Base-by-base conservation (phyloP, 2,329 filamentous ascomycete species). In the Xylariaceae sp. region DNA sequence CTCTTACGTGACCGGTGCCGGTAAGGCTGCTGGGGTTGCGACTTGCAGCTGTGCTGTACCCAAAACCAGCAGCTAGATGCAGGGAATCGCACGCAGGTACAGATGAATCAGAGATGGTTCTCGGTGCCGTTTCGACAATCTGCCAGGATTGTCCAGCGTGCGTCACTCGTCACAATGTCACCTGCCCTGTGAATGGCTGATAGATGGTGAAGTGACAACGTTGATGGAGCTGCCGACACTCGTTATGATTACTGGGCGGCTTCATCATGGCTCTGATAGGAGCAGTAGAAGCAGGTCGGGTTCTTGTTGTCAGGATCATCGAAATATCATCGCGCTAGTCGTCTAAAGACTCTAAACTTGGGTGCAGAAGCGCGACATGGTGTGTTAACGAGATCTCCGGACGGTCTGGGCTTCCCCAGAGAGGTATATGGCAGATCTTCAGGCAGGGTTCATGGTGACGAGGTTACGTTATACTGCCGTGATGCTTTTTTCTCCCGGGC, bases 221-320 rank as follows among this genome's bases (percentile, higher is more conserved):
- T n/a, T 32, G 30, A n/a, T 32, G 13, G 30, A 32, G 30, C 16
- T 32, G 16, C 16, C 16, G 12, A n/a, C 15, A 8, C 16, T 32
- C 30, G 30, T 32, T 7, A 32, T 32, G 15, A 7, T 6, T 26
- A 11, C 32, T 32, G 42, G 43, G 43, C 38, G 38, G 36, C 37
- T 45, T 50, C 40, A 33, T 34, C 24, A n/a, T 39, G 6, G 17
- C 36, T 40, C 42, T 38, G 19, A 42, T 39, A 43, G 47, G 13
- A 30, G 33, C 16, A 13, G 35, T 30, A 30, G 13, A 22, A 34
- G 38, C 18, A 16, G 26, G n/a, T n/a, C n/a, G 18, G 11, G 11
- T 11, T 26, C 9, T 30, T 16, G 15, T 38, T 11, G 22, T 32
- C 12, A 32, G 30, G 30, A n/a, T 4, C 30, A 17, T 32, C 16